A percentile compares a stretch with the other conserved stretches of the same genome.
These are phyloP conservation scores for Torulaspora maleeae DNA, from an alignment of 805 yeast species.

Conservation along the genomic window DNA sequence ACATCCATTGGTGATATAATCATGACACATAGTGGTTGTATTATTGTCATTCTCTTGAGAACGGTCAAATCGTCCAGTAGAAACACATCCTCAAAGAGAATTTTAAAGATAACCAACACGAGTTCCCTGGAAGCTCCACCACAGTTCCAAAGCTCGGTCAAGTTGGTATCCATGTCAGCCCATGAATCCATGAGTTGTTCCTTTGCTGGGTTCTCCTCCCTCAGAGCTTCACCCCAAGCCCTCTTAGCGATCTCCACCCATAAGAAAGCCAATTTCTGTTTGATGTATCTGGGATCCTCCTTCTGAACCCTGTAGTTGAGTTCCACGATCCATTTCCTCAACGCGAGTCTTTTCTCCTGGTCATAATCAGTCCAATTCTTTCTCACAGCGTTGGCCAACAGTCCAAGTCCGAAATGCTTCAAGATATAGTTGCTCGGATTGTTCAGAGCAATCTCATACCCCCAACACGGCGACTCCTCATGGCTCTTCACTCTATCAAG, in stretches of 20 bases:
- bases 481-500: conserved; percentile 71
- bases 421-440: conserved; percentile 61
- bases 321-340: conserved; percentile 82
- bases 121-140: conserved; percentile 66
- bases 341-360: conserved; percentile 54
- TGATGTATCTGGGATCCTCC: conserved; percentile 83
- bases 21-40: conserved; percentile 80
- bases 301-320: conserved; percentile 54
- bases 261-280: conserved; percentile 80
- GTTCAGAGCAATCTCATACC: conserved; percentile 73
- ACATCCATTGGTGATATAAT: conserved; percentile 68
- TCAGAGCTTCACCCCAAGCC: conserved; percentile 78
- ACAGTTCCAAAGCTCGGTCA: conserved; percentile 69
- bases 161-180: conserved; percentile 78
- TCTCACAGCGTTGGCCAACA: conserved; percentile 69
- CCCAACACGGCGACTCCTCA: conserved; percentile 88
- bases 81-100: conserved; percentile 89
- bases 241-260: conserved; percentile 93
- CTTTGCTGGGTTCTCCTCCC: conserved; percentile 28
- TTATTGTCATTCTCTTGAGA: conserved; percentile 65
- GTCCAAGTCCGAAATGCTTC: conserved; percentile 83
- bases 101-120: conserved; percentile 70
- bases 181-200: conserved; percentile 63
- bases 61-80: conserved; percentile 90
- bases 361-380: conserved; percentile 51